Evolutionary conservation across 169 alveolate genomes (phyloP).

Genomic region (Plasmodium ovale): DNA sequence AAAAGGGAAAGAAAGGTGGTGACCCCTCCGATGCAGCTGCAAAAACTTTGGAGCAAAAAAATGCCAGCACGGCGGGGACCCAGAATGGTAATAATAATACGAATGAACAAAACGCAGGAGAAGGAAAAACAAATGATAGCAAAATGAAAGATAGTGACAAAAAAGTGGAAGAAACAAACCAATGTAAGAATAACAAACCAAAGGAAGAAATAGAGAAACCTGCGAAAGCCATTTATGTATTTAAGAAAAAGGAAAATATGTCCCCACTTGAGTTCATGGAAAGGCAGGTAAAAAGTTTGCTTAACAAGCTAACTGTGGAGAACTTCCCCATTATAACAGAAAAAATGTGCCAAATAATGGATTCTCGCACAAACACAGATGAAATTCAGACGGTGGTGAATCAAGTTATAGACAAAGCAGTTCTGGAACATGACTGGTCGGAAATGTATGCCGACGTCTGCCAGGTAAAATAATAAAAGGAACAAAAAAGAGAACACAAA

Average conservation of each 20-base stretch:
- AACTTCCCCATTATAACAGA: constrained; percentile 92
- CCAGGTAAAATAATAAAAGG: constrained; percentile 73
- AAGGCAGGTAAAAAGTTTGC: constrained; percentile 88
- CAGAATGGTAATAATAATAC: background rate
- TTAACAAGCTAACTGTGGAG: constrained; percentile 92
- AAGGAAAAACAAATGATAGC: constrained; percentile 14
- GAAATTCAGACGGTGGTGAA: constrained; percentile 87
- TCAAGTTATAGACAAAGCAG: constrained; percentile 90
- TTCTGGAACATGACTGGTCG: constrained; percentile 93
- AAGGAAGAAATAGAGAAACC: constrained; percentile 43
- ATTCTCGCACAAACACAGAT: constrained; percentile 79
- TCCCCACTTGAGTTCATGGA: constrained; percentile 84
- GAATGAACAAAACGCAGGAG: background rate
- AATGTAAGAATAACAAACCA: constrained; percentile 3
- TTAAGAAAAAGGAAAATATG: constrained; percentile 76
- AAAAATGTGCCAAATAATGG: constrained; percentile 89
- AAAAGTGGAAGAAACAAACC: background rate
- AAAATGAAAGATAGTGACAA: background rate
- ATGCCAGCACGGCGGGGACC: background rate
- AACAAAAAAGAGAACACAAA: constrained; percentile 25
- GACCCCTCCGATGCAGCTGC: constrained; percentile 1
- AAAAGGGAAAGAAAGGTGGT: constrained; percentile 27
- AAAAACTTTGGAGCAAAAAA: constrained; percentile 16
- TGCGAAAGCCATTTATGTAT: constrained; percentile 56
- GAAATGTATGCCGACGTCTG: constrained; percentile 95